Conservation (phyloP, 495 filamentous ascomycete genomes). For the Daldinia decipiens region DNA sequence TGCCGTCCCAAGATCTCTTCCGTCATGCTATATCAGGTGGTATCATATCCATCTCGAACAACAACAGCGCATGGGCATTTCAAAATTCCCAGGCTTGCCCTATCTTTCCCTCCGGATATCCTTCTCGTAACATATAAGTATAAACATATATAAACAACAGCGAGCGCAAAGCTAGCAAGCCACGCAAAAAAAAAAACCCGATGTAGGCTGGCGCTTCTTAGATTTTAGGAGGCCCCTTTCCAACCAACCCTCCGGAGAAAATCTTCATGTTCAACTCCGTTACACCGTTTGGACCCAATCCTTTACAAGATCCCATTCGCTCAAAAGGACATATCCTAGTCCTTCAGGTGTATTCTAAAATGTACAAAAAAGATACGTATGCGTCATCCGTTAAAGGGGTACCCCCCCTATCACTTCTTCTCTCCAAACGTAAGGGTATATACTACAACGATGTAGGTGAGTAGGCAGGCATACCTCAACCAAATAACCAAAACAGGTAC, state of each 20-base stretch:
- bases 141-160: constrained; percentile 32
- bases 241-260: constrained; percentile 10
- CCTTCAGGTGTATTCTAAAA: constrained; percentile 33
- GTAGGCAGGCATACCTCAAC: constrained; percentile 27
- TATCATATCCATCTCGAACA: constrained; percentile 13
- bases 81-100: neutral
- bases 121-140: constrained; percentile 14
- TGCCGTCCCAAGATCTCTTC: neutral
- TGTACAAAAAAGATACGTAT: constrained; percentile 35
- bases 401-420: constrained; percentile 5
- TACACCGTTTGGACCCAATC: constrained; percentile 7
- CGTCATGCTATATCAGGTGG: constrained; percentile 8
- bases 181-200: neutral
- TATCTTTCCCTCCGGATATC: constrained; percentile 3
- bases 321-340: constrained; percentile 20
- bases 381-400: constrained; percentile 27
- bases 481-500: constrained; percentile 22
- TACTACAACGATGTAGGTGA: constrained; percentile 32
- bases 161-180: constrained; percentile 26
- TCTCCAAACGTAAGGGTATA: constrained; percentile 14
- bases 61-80: neutral
- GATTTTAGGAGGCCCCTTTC: neutral
- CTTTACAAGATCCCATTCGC: constrained; percentile 29
- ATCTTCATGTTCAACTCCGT: constrained; percentile 20
- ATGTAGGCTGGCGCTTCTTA: constrained; percentile 10